A percentile compares a stretch with the other conserved stretches of the same genome.
These are phyloP conservation scores for Metarhizium brunneum DNA, from an alignment of 2,329 filamentous ascomycete species.

Conservation along the genomic window DNA sequence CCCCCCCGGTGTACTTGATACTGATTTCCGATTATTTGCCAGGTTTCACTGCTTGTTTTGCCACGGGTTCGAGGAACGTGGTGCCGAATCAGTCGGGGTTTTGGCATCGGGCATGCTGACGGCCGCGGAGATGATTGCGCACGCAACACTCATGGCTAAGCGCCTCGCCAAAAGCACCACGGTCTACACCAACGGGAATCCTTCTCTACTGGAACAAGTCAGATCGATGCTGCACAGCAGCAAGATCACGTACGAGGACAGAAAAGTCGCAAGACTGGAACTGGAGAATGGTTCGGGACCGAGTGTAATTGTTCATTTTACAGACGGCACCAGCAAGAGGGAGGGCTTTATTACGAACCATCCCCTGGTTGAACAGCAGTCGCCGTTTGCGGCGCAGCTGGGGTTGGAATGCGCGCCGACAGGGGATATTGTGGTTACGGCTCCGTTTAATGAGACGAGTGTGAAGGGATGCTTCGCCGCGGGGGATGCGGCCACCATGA, in stretches of 20 bases:
- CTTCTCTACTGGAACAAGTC: slow-evolving; percentile 20
- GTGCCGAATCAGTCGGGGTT: slow-evolving; percentile 33
- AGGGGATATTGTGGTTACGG: slow-evolving; percentile 33
- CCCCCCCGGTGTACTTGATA: no score
- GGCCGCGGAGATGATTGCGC: slow-evolving; percentile 21
- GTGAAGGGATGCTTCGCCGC: slow-evolving; percentile 43
- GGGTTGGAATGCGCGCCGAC: slow-evolving; percentile 30
- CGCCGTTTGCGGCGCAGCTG: slow-evolving; percentile 32
- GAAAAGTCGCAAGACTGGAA: slow-evolving; percentile 19
- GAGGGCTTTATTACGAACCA: slow-evolving; percentile 32
- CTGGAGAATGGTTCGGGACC: slow-evolving; percentile 17
- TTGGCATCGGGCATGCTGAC: slow-evolving; percentile 30
- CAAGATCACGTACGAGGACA: slow-evolving; percentile 28
- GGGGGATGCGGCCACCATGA: slow-evolving; percentile 35
- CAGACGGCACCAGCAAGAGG: slow-evolving; percentile 25
- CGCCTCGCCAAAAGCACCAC: slow-evolving; percentile 34
- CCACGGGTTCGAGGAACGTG: slow-evolving; percentile 49
- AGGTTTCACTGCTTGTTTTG: slow-evolving; percentile 48
- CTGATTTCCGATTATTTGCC: neutral
- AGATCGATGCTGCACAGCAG: slow-evolving; percentile 18
- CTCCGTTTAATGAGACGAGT: slow-evolving; percentile 39
- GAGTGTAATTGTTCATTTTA: slow-evolving; percentile 27
- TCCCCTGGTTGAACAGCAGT: slow-evolving; percentile 27
- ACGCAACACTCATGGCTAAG: slow-evolving; percentile 33
- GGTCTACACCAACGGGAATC: slow-evolving; percentile 41